Conservation (phyloP, 495 filamentous ascomycete species). For the Paragyromitra xinjiangensis region DNA sequence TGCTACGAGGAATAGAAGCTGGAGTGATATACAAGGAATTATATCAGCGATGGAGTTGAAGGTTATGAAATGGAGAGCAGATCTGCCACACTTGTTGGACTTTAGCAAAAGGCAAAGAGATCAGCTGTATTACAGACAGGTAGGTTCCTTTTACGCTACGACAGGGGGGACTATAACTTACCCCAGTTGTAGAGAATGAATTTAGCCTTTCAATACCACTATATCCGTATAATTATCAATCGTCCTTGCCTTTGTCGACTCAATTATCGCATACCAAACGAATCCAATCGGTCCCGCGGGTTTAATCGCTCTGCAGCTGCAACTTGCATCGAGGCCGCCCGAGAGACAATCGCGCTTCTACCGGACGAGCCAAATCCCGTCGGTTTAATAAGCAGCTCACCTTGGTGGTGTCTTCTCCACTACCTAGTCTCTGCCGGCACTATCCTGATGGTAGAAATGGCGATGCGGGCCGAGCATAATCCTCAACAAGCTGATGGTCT, state of each 20-base stretch:
- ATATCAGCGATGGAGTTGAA: slow-evolving; percentile 65
- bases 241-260: slow-evolving; percentile 69
- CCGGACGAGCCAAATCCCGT: slow-evolving; percentile 56
- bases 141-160: slow-evolving; percentile 4
- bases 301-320: slow-evolving; percentile 66
- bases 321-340: slow-evolving; percentile 69
- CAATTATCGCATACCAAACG: slow-evolving; percentile 62
- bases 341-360: slow-evolving; percentile 66
- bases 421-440: slow-evolving; percentile 70
- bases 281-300: slow-evolving; percentile 61
- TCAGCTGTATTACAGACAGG: slow-evolving; percentile 55
- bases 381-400: slow-evolving; percentile 63
- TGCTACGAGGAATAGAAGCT: slow-evolving; percentile 64
- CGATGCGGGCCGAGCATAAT: slow-evolving; percentile 66
- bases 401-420: slow-evolving; percentile 73
- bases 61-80: slow-evolving; percentile 66
- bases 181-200: slow-evolving; percentile 60
- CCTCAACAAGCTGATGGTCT: slow-evolving; percentile 65
- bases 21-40: slow-evolving; percentile 68
- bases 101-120: slow-evolving; percentile 58
- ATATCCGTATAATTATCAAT: slow-evolving; percentile 68
- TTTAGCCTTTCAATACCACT: slow-evolving; percentile 67
- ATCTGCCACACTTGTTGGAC: slow-evolving; percentile 65
- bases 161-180: slow-evolving; percentile 25
- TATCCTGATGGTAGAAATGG: slow-evolving; percentile 68